Percentiles rank a stretch among this genome's conserved stretches.
Evolutionary conservation across 2,329 filamentous ascomycete genomes (phyloP).

Genomic region (Apiospora hydei): DNA sequence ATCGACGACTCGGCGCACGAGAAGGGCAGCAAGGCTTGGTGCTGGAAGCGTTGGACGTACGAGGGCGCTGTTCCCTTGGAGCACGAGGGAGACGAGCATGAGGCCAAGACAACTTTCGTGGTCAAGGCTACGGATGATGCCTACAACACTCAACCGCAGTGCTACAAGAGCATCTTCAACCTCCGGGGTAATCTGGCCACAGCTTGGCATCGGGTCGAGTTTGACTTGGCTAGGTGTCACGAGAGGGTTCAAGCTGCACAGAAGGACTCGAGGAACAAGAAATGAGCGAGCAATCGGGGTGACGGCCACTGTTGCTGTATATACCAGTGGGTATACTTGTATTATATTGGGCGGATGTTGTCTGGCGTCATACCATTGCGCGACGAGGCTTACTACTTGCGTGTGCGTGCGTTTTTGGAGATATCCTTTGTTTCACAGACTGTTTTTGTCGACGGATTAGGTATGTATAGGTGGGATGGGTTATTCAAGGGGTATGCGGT

Average conservation of each 20-base stretch:
- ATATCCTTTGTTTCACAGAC: conserved; percentile 16
- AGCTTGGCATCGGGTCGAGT: conserved; percentile 68
- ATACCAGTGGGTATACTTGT: neutral
- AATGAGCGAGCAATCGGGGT: neutral
- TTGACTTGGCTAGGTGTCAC: conserved; percentile 33
- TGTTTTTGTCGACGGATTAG: neutral
- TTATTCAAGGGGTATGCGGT: neutral
- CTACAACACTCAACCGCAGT: conserved; percentile 72
- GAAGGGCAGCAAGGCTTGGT: conserved; percentile 60
- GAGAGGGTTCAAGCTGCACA: neutral
- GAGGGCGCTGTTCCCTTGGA: conserved; percentile 52
- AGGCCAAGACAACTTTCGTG: conserved; percentile 59
- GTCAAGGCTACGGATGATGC: conserved; percentile 72
- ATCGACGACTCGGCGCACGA: conserved; percentile 53
- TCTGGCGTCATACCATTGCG: neutral
- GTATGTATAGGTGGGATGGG: neutral
- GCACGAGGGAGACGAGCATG: conserved; percentile 34
- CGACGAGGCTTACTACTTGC: neutral
- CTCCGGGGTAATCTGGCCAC: conserved; percentile 70
- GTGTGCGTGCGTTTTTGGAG: neutral
- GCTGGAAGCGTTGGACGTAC: conserved; percentile 71
- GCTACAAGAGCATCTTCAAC: conserved; percentile 67
- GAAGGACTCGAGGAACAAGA: neutral
- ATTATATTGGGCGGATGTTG: neutral
- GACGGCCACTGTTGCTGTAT: no score